Evolutionary conservation across 495 filamentous ascomycete species (phyloP).

Genomic region (Tuber melanosporum): DNA sequence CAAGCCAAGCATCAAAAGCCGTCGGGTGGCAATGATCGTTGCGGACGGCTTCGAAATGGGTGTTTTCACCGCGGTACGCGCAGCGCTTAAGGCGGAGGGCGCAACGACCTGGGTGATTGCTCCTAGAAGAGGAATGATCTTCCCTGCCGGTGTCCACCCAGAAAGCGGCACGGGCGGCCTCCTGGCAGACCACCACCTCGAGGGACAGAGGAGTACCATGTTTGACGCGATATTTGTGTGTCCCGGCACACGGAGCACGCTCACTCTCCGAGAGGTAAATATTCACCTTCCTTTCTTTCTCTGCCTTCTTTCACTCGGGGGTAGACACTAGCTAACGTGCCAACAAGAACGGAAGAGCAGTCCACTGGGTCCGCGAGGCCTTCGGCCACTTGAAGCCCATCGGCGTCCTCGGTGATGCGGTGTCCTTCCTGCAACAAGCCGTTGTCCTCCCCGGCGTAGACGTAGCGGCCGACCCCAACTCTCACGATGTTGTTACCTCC

Average conservation of each 20-base stretch:
- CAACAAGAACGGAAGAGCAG: slow-evolving; percentile 60
- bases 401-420: slow-evolving; percentile 71
- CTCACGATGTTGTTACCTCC: slow-evolving; percentile 53
- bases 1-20: slow-evolving; percentile 61
- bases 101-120: slow-evolving; percentile 70
- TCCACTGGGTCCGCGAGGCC: slow-evolving; percentile 79
- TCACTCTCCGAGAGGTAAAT: slow-evolving; percentile 44
- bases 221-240: slow-evolving; percentile 80
- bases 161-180: slow-evolving; percentile 47
- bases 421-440: slow-evolving; percentile 48
- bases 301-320: not conserved
- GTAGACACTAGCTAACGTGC: slow-evolving; percentile 24
- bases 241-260: slow-evolving; percentile 60
- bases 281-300: not conserved
- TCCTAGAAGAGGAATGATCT: slow-evolving; percentile 55
- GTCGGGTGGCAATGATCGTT: slow-evolving; percentile 70
- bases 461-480: slow-evolving; percentile 34
- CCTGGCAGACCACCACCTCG: slow-evolving; percentile 70
- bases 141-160: slow-evolving; percentile 45
- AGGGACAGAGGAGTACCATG: slow-evolving; percentile 75
- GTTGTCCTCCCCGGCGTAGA: slow-evolving; percentile 35
- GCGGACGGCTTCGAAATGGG: slow-evolving; percentile 71
- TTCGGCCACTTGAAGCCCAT: slow-evolving; percentile 86
- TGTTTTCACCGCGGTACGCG: slow-evolving; percentile 59
- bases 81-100: slow-evolving; percentile 53